Base-by-base conservation (phyloP, 1,284 basidiomycete genomes). In the Abortiporus biennis region DNA sequence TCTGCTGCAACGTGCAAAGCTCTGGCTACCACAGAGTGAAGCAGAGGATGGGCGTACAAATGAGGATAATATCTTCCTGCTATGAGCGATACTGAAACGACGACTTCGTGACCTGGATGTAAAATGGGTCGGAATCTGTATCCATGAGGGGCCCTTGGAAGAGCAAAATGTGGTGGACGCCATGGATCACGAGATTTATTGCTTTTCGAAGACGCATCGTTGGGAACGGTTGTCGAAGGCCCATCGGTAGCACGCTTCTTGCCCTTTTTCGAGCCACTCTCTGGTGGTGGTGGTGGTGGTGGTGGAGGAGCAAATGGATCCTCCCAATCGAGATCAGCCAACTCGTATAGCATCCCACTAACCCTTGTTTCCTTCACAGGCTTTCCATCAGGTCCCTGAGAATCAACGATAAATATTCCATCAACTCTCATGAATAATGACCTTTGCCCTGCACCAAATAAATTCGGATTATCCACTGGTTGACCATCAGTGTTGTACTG, bases 1-100 rank as follows among this genome's bases (percentile, higher is more conserved):
- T 64, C 47, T 29, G 43, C 9, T 30, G 49, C 48, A 30, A 72
- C 46, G 9, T n/a, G 27, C 6, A 43, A 17, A 2, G 71, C 71
- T n/a, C 61, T 54, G 21, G 64, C 54, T 4, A 82, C 52, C 22
- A 52, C 51, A 2, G 60, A 54, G 9, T 61, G 58, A 30, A 86
- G 59, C 20, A 78, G 63, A 0, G 81, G 80, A 52, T 87, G 84
- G 9, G 63, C 54, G 22, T 85, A 67, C 16, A 89, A 64, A 6
- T 68, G 62, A 4, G 85, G 80, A 56, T 89, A 89, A 58, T 89
- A 89, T 41, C 85, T 69, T 23, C 85, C 85, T 30, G 75, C 74
- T 44, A 89, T 70, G 42, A 86, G 62, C 19, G 76, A 73, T 24
- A 88, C 67, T 3, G 80, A 78, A 8, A 87, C 51, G 16, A 83